Evolutionary conservation across 2,329 filamentous ascomycete genomes (phyloP).

Genomic region (Rhexocercosporidium sp.): DNA sequence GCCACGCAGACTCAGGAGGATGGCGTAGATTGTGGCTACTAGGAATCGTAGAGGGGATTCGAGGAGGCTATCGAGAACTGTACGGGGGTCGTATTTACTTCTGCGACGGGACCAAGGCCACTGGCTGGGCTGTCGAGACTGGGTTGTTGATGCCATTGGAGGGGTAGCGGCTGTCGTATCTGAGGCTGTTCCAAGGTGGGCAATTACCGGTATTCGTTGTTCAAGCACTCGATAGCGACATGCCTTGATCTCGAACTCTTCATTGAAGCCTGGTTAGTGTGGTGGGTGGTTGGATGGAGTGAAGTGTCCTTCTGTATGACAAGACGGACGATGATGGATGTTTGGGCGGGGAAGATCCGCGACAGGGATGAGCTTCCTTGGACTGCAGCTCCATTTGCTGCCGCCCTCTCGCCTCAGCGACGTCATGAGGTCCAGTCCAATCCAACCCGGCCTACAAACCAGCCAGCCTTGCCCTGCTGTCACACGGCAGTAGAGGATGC

Average conservation of each 20-base stretch:
- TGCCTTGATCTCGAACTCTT: neutral
- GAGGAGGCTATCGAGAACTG: constrained; percentile 66
- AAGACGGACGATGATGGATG: neutral
- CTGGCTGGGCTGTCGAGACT: constrained; percentile 9
- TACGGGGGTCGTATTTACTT: constrained; percentile 40
- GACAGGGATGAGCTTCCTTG: constrained; percentile 25
- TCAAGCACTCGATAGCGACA: neutral
- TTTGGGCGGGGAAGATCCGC: constrained; percentile 12
- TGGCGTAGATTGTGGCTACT: constrained; percentile 64
- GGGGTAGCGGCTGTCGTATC: neutral
- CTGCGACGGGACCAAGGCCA: constrained; percentile 40
- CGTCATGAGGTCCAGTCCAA: constrained; percentile 21
- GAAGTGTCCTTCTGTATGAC: neutral
- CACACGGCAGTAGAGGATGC: constrained; percentile 13
- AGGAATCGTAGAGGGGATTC: constrained; percentile 71
- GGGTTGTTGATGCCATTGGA: constrained; percentile 4
- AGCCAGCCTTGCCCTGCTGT: neutral
- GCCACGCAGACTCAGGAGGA: constrained; percentile 72
- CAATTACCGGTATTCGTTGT: neutral
- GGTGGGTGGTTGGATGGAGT: neutral
- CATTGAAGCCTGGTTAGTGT: neutral
- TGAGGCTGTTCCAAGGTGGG: neutral
- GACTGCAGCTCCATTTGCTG: neutral
- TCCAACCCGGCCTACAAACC: neutral
- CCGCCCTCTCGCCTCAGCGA: constrained; percentile 12